Conservation (phyloP, 73 alveolate species). For the Paramecium bursaria region DNA sequence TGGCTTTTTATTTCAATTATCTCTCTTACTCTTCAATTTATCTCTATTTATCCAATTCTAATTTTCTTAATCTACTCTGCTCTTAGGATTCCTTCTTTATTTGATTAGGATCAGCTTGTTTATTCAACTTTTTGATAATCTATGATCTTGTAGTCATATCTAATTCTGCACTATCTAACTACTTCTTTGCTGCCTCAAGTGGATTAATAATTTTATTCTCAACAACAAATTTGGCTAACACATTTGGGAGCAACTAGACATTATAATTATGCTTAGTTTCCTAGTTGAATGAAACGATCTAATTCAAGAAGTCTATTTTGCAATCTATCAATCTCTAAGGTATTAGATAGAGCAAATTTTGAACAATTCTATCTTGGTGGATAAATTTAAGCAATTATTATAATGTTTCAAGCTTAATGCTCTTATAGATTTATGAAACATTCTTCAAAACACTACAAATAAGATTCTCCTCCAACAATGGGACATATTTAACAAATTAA, state of each 20-base stretch:
- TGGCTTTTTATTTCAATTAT: constrained; percentile 36
- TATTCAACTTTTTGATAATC: constrained; percentile 23
- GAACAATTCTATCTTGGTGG: not conserved
- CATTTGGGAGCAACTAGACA: constrained; percentile 31
- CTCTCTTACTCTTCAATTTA: constrained; percentile 5
- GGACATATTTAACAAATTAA: not conserved
- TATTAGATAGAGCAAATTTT: not conserved
- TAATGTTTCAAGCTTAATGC: constrained; percentile 8
- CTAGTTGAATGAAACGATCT: constrained; percentile 1
- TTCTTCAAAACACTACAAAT: not conserved
- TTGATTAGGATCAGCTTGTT: constrained; percentile 28
- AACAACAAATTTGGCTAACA: not conserved
- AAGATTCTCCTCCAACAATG: constrained; percentile 33
- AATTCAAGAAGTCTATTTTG: constrained; percentile 11
- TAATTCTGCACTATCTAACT: not conserved
- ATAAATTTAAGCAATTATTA: constrained; percentile 18
- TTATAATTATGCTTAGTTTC: constrained; percentile 2
- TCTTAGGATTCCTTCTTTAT: constrained; percentile 25
- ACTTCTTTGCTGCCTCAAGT: constrained; percentile 19
- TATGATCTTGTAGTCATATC: constrained; percentile 22
- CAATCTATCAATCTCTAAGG: constrained; percentile 6
- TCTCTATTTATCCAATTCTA: constrained; percentile 18
- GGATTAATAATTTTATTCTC: constrained; percentile 18
- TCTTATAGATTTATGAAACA: constrained; percentile 28
- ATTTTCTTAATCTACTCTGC: not conserved